Evolutionary conservation across 257 asterid genomes (phyloP).

Genomic region (Primulina huaijiensis): DNA sequence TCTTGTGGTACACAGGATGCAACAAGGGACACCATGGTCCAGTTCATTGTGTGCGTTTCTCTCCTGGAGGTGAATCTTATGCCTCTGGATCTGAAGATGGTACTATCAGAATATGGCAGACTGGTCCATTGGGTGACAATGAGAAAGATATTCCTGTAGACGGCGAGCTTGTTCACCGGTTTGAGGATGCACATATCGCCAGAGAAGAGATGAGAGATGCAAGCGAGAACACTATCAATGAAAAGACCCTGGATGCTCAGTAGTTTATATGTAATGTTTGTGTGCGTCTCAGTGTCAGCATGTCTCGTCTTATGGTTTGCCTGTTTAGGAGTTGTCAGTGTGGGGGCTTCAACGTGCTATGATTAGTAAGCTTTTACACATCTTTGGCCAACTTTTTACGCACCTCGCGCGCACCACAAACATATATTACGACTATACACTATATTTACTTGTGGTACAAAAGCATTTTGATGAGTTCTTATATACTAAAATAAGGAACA

Average conservation of each 20-base stretch:
- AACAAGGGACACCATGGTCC: slow-evolving; percentile 99
- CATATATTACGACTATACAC: too few relatives aligned
- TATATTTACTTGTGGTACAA: background rate
- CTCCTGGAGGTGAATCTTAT: slow-evolving; percentile 94
- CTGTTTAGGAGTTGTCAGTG: background rate
- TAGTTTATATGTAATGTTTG: background rate
- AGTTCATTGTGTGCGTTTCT: slow-evolving; percentile 88
- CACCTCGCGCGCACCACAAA: background rate
- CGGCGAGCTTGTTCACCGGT: slow-evolving; percentile 46
- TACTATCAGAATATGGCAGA: slow-evolving; percentile 93
- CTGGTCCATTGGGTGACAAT: slow-evolving; percentile 45
- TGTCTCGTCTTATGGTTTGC: background rate
- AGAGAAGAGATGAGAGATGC: slow-evolving; percentile 38
- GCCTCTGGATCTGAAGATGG: slow-evolving; percentile 98
- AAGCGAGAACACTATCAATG: background rate
- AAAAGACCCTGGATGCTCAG: background rate
- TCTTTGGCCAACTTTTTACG: background rate
- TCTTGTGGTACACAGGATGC: slow-evolving; percentile 53
- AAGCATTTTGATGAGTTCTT: background rate
- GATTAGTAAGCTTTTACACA: background rate
- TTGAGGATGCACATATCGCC: slow-evolving; percentile 46
- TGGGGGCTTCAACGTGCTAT: background rate
- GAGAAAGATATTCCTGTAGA: slow-evolving; percentile 44
- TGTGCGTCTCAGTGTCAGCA: background rate
- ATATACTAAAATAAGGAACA: background rate